Evolutionary conservation across 2,329 filamentous ascomycete species (phyloP).

Genomic region (Neopestalotiopsis rosae): DNA sequence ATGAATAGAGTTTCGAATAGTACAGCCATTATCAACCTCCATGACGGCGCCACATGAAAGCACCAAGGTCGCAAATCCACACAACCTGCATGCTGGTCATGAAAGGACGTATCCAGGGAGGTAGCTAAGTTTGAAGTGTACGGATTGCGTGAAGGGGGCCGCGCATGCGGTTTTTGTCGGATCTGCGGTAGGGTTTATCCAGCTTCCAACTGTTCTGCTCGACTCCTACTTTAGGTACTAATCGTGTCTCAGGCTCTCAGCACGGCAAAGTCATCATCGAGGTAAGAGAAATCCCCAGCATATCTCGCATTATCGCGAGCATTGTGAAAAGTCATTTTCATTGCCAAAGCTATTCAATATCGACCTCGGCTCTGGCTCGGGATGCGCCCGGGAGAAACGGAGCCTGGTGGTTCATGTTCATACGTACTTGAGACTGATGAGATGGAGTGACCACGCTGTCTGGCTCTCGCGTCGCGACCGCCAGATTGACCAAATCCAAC

Average conservation of each 20-base stretch:
- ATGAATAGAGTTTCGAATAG: too few species aligned
- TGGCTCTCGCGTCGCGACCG: background rate
- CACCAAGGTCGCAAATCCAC: too few species aligned
- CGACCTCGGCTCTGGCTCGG: background rate
- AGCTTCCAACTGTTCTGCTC: background rate
- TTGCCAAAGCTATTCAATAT: background rate
- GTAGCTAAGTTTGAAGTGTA: background rate
- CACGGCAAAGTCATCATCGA: background rate
- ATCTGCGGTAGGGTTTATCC: background rate
- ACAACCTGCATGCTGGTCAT: background rate
- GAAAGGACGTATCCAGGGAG: background rate
- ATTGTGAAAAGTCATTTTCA: background rate
- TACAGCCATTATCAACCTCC: too few species aligned
- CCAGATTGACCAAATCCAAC: background rate
- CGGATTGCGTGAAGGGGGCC: background rate
- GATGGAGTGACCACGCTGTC: background rate
- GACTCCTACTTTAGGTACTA: background rate
- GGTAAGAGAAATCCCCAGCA: background rate
- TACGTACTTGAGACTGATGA: background rate
- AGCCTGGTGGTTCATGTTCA: background rate
- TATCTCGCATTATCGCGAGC: background rate
- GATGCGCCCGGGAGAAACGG: background rate
- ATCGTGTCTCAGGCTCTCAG: background rate
- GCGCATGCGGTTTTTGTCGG: background rate
- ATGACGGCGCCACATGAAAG: too few species aligned